phyloP scores from a whole-genome alignment of 1,139 yeast species.

The Magnusiomyces tetraspermus region DNA sequence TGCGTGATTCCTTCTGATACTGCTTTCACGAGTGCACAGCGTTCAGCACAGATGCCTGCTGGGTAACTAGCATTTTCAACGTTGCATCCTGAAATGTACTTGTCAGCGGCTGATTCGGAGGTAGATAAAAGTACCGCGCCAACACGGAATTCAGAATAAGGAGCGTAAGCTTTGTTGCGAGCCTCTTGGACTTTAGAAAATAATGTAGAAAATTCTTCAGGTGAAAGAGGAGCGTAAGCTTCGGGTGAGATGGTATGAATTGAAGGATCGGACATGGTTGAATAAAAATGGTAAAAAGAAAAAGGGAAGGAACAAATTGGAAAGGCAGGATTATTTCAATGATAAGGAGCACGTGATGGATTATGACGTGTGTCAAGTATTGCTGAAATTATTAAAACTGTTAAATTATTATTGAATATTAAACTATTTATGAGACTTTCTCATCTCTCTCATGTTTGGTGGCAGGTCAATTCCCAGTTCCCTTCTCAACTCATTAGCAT shows the following conservation, averaged over 20 bases:
- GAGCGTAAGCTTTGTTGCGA: slow-evolving; percentile 50
- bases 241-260: not conserved
- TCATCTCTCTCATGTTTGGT: slow-evolving; percentile 65
- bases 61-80: slow-evolving; percentile 91
- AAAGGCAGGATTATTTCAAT: too few species aligned
- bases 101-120: slow-evolving; percentile 35
- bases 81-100: slow-evolving; percentile 62
- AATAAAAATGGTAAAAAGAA: too few species aligned
- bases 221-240: slow-evolving; percentile 1
- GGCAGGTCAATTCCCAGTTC: slow-evolving; percentile 66
- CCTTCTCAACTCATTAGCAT: slow-evolving; percentile 58
- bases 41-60: slow-evolving; percentile 84
- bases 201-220: slow-evolving; percentile 19
- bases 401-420: not conserved
- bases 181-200: slow-evolving; percentile 17
- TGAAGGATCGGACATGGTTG: not conserved
- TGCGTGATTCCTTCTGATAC: slow-evolving; percentile 21
- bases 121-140: slow-evolving; percentile 63
- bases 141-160: slow-evolving; percentile 80
- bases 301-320: too few species aligned
- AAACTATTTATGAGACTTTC: slow-evolving; percentile 31
- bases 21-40: slow-evolving; percentile 66
- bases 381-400: too few species aligned
- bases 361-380: too few species aligned
- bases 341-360: too few species aligned